phyloP scores from a whole-genome alignment of 768 basidiomycete genomes.

The Russula olivacea region DNA sequence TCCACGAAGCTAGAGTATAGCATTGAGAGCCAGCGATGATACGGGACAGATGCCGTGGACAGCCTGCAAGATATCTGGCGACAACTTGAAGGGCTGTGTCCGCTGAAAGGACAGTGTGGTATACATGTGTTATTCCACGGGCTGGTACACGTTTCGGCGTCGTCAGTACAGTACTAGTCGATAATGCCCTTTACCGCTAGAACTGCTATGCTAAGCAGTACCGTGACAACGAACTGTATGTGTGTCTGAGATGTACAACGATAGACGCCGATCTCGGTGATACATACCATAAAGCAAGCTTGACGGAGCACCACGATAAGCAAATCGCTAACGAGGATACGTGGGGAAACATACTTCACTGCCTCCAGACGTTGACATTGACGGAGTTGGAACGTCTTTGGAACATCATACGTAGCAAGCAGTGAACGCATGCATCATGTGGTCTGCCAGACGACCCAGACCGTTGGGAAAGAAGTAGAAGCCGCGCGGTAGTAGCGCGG shows the following conservation, averaged over 20 bases:
- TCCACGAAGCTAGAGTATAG: not conserved
- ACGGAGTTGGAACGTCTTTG: not conserved
- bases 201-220: no score
- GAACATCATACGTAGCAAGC: not conserved
- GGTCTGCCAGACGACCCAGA: not conserved
- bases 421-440: not conserved
- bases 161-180: not conserved
- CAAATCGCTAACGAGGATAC: not conserved
- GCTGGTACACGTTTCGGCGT: not conserved
- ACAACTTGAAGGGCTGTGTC: conserved; percentile 1
- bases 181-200: no score
- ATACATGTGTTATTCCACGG: not conserved
- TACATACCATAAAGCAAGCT: not conserved
- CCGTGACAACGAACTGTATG: no score
- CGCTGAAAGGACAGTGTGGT: not conserved
- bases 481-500: not conserved
- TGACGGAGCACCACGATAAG: not conserved
- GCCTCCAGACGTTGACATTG: not conserved
- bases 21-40: no score
- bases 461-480: not conserved
- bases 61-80: not conserved
- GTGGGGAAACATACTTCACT: not conserved
- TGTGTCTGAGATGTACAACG: not conserved
- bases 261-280: not conserved
- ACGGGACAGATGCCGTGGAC: not conserved